Conservation (phyloP, 179 eudicot genomes). For the Dionaea muscipula region DNA sequence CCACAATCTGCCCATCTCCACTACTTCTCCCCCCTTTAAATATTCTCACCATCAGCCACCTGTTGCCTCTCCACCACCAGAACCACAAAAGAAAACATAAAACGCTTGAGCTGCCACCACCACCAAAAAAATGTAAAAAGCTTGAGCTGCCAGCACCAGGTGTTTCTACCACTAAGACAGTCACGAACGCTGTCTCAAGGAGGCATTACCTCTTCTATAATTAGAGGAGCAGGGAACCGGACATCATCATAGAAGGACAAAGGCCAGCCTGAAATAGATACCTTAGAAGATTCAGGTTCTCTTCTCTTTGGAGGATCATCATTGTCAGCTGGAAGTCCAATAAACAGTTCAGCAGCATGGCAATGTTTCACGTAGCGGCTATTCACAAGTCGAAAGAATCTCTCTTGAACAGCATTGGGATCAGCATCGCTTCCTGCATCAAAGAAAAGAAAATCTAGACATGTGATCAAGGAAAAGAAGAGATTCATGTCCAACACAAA, state of each 20-base stretch:
- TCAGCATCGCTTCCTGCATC: conserved; percentile 19
- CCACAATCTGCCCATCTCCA: too few species aligned
- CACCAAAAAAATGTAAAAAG: too few species aligned
- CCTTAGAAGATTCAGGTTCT: conserved; percentile 45
- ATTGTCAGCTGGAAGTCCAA: conserved; percentile 34
- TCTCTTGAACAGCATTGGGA: conserved; percentile 31
- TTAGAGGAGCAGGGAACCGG: not conserved
- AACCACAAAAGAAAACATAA: too few species aligned
- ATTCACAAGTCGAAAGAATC: conserved; percentile 47
- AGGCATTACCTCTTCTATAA: not conserved
- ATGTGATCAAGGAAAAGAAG: too few species aligned
- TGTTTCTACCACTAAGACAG: too few species aligned
- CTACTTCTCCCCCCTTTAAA: too few species aligned
- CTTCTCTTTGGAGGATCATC: conserved; percentile 38
- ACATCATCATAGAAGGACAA: not conserved
- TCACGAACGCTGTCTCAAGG: too few species aligned
- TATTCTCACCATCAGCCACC: too few species aligned
- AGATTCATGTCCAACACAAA: not conserved
- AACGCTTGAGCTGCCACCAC: too few species aligned
- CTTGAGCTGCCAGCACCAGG: too few species aligned
- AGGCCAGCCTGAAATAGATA: conserved; percentile 14
- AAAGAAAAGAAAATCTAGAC: not conserved
- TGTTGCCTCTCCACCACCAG: too few species aligned
- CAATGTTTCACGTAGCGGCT: conserved; percentile 62
- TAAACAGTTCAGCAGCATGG: conserved; percentile 59